Conservation (phyloP, 2,329 filamentous ascomycete species). For the Coniochaeta sp. region DNA sequence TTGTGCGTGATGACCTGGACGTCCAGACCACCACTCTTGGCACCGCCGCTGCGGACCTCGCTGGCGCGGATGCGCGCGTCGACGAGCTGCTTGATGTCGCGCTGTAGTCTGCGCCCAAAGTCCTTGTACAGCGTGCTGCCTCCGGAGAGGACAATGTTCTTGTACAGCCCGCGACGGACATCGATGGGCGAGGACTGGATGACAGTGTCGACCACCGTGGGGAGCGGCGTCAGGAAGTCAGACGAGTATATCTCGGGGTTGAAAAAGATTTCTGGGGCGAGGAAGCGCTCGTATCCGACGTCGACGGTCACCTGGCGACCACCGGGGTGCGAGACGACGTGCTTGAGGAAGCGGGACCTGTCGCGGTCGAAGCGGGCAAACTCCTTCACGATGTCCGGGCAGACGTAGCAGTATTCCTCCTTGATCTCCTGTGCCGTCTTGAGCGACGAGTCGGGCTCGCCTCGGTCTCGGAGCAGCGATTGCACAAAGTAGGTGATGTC, state of each 20-base stretch:
- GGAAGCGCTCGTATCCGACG: constrained; percentile 94
- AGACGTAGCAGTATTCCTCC: constrained; percentile 98
- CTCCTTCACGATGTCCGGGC: constrained; percentile 97
- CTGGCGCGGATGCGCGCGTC: constrained; percentile 89
- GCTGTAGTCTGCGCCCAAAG: constrained; percentile 90
- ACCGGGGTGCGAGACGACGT: constrained; percentile 78
- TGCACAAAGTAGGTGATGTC: constrained; percentile 99
- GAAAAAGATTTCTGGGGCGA: constrained; percentile 99
- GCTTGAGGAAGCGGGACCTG: constrained; percentile 82
- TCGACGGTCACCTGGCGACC: constrained; percentile 82
- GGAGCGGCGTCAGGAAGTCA: constrained; percentile 93
- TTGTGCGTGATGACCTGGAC: constrained; percentile 98
- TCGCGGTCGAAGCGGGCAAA: constrained; percentile 92
- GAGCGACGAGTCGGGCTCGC: constrained; percentile 91
- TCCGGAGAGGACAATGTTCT: constrained; percentile 98
- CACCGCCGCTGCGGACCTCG: constrained; percentile 84
- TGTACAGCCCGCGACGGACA: constrained; percentile 93
- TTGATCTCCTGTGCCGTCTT: constrained; percentile 98
- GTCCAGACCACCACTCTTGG: constrained; percentile 87
- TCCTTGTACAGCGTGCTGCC: constrained; percentile 98
- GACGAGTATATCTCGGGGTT: constrained; percentile 99
- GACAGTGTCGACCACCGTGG: constrained; percentile 88
- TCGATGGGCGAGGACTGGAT: constrained; percentile 98
- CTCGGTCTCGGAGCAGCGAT: constrained; percentile 87
- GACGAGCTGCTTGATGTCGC: constrained; percentile 93